Base-by-base conservation (phyloP, 78 protist genomes). In the Thecamonas trahens region DNA sequence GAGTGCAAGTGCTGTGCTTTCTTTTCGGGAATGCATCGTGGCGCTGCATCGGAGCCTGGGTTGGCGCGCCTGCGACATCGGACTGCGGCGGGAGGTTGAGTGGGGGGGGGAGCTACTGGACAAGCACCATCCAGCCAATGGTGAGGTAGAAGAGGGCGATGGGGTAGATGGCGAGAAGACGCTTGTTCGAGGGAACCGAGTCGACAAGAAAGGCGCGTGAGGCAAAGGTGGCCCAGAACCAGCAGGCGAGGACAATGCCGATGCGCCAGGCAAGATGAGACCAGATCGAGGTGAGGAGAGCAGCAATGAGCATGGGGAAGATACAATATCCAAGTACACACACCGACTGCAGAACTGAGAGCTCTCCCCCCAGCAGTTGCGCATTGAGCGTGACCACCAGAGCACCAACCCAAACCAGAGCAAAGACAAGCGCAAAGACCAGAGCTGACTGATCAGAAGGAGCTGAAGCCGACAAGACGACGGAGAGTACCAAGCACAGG, bases 281-380 rank as follows among this genome's bases (percentile, higher is more conserved):
- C 7, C 1, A 2, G 58, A 72, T 0, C 0, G 32, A 0, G 40
- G 35, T 14, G 38, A 79, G 3, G 40, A 76, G 0, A 15, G 44
- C n/a, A 0, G 50, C 75, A 1, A 61, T 14, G n/a, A 24, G 26
- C 44, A 84, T 40, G 18, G 93, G 89, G 29, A 55, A 54, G 28
- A 79, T 38, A 50, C 87, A 87, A 57, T 87, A 87, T 3, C 92
- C 88, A 15, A 87, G 76, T 14, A 85, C 74, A 29, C 87, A 88
- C 1, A 80, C 50, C 1, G 50, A 32, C 54, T 88, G 93, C 53
- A 88, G 83, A 13, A 88, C 42, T 15, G 93, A 84, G 31, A 50
- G 37, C 8, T n/a, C 45, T 17, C 84, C 80, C 13, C 89, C 93
- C 22, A 88, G 84, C 7, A 88, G 67, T 35, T 62, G 40, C 9